phyloP scores from a whole-genome alignment of 306 rosid genomes.

The Rubus idaeus region DNA sequence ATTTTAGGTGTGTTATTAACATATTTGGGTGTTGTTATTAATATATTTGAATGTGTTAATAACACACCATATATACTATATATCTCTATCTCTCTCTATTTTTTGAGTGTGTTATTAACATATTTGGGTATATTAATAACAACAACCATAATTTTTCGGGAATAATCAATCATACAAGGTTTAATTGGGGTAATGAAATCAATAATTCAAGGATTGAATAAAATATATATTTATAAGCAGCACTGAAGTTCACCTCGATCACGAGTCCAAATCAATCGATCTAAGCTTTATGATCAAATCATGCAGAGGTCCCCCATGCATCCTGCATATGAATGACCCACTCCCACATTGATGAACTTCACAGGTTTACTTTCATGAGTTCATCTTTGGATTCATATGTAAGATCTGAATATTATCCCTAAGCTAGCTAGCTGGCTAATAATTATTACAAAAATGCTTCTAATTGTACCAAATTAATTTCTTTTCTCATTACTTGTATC shows the following conservation, averaged over 20 bases:
- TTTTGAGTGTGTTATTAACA: no score
- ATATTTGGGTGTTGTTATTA: no score
- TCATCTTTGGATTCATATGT: conserved; percentile 9
- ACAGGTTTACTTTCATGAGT: conserved; percentile 37
- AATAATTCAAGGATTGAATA: background rate
- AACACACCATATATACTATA: no score
- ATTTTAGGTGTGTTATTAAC: no score
- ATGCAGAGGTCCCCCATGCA: conserved; percentile 43
- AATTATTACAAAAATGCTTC: background rate
- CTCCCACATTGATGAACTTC: conserved; percentile 40
- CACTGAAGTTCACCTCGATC: conserved; percentile 15
- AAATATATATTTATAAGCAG: background rate
- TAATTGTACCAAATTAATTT: background rate
- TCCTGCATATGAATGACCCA: conserved; percentile 37
- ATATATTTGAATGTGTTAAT: no score
- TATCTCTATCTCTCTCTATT: no score
- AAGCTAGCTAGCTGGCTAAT: background rate
- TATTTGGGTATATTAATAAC: no score
- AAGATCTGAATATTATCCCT: background rate
- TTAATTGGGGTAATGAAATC: background rate
- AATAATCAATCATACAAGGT: background rate
- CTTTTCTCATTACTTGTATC: background rate
- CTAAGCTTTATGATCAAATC: conserved; percentile 27
- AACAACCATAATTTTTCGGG: no score
- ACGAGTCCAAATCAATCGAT: conserved; percentile 21